Percentiles rank a stretch among this genome's conserved stretches.
phyloP scores from a whole-genome alignment of 2,329 filamentous ascomycete genomes.

The Dothideomycetidae sp. region DNA sequence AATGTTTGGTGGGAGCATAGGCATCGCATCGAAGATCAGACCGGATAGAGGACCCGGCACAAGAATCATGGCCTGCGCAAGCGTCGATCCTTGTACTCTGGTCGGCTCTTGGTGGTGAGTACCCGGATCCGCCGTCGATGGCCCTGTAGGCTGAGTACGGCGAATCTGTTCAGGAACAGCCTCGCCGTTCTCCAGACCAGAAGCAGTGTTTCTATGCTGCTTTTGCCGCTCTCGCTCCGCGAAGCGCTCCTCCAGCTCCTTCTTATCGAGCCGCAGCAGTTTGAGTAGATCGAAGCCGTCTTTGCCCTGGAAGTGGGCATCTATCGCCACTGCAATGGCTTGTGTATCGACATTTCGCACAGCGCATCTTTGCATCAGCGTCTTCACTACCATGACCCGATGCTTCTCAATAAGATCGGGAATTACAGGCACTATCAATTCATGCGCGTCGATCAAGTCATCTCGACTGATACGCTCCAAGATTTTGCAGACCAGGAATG shows the following conservation, averaged over 20 bases:
- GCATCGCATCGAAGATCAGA: conserved; percentile 50
- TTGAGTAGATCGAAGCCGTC: conserved; percentile 41
- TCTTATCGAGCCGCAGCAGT: conserved; percentile 43
- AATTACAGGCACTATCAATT: conserved; percentile 59
- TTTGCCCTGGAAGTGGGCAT: conserved; percentile 37
- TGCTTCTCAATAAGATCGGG: conserved; percentile 58
- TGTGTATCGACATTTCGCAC: conserved; percentile 48
- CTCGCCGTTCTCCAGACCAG: not conserved
- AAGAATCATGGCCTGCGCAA: conserved; percentile 65
- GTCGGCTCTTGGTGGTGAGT: conserved; percentile 30
- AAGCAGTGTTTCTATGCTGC: conserved; percentile 7
- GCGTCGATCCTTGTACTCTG: conserved; percentile 60
- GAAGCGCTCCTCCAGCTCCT: conserved; percentile 3
- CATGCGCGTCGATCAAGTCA: conserved; percentile 60
- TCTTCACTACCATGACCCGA: conserved; percentile 64
- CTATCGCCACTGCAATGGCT: conserved; percentile 42
- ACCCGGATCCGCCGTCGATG: conserved; percentile 23
- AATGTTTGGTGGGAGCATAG: conserved; percentile 36
- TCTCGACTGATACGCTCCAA: conserved; percentile 76
- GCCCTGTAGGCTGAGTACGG: conserved; percentile 6
- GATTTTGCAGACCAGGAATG: conserved; percentile 71
- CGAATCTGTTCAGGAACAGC: conserved; percentile 11
- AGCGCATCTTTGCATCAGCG: conserved; percentile 68
- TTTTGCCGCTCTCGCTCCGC: not conserved
- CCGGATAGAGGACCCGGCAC: conserved; percentile 55